These are phyloP conservation scores for Melampsora larici-populina DNA, from an alignment of 1,284 basidiomycete genomes.

Conservation along the genomic window DNA sequence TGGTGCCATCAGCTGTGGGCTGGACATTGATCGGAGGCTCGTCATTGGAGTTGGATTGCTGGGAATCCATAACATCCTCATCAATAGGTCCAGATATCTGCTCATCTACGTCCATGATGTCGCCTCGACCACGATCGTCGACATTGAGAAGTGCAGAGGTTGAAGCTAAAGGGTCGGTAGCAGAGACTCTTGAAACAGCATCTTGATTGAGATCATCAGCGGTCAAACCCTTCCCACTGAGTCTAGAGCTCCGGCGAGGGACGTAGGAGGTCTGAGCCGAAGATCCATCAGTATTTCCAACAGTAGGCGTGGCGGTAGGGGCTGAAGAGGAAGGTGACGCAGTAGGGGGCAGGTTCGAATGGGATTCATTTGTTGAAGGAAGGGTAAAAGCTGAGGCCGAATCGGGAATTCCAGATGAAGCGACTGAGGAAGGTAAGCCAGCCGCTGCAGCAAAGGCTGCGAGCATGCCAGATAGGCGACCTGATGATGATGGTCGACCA, in stretches of 20 bases:
- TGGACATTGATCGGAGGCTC: conserved; percentile 42
- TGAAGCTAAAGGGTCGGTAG: background rate
- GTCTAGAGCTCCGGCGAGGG: conserved; percentile 36
- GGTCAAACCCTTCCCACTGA: conserved; percentile 39
- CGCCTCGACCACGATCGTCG: conserved; percentile 23
- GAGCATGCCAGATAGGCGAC: conserved; percentile 77
- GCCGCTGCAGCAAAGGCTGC: conserved; percentile 74
- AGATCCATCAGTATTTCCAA: conserved; percentile 49
- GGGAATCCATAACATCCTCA: conserved; percentile 16
- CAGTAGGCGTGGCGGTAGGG: conserved; percentile 47
- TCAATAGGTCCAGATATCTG: conserved; percentile 25
- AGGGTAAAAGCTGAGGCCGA: conserved; percentile 46
- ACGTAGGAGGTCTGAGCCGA: conserved; percentile 14
- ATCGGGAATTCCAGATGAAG: conserved; percentile 50
- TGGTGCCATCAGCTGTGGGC: conserved; percentile 68
- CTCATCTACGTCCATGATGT: conserved; percentile 39
- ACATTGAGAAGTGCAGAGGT: conserved; percentile 36
- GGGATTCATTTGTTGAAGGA: conserved; percentile 45
- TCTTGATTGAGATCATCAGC: conserved; percentile 42
- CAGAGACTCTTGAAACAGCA: conserved; percentile 16
- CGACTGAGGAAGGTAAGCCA: conserved; percentile 48
- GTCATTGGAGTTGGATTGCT: conserved; percentile 13
- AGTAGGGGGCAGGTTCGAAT: conserved; percentile 51
- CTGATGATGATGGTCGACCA: conserved; percentile 48
- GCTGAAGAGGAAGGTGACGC: conserved; percentile 45